Conservation (phyloP, 78 protist species). For the Trichosphaerium sp. region DNA sequence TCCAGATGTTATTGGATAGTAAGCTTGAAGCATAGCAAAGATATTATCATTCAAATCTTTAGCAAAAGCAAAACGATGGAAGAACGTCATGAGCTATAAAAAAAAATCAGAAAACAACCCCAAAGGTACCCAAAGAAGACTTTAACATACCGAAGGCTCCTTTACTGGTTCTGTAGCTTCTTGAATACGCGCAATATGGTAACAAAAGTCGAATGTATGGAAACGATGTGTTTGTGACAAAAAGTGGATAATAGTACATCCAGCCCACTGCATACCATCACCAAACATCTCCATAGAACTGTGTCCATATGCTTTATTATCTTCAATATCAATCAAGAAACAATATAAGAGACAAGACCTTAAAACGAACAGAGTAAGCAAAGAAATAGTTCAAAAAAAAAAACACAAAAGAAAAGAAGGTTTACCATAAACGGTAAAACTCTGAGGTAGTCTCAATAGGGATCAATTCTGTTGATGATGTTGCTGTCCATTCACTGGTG, state of each 20-base stretch:
- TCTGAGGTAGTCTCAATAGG: constrained; percentile 39
- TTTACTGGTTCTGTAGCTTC: constrained; percentile 43
- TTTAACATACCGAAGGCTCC: constrained; percentile 17
- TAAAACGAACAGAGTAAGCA: background rate
- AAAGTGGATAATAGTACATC: constrained; percentile 55
- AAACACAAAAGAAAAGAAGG: constrained; percentile 3
- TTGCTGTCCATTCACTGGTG: constrained; percentile 54
- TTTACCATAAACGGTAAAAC: constrained; percentile 73
- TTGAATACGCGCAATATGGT: constrained; percentile 54
- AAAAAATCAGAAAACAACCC: too few relatives aligned
- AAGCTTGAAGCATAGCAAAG: constrained; percentile 27
- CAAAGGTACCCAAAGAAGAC: too few relatives aligned
- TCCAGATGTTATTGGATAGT: constrained; percentile 31
- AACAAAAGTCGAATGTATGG: constrained; percentile 53
- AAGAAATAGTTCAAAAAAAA: background rate
- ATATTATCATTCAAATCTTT: constrained; percentile 41
- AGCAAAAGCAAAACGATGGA: constrained; percentile 14
- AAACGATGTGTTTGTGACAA: constrained; percentile 54
- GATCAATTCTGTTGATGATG: too few relatives aligned
- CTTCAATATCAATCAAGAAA: background rate
- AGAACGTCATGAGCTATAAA: constrained; percentile 25
- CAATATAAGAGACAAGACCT: background rate
- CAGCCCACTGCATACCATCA: constrained; percentile 73
- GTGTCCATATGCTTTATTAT: too few relatives aligned
- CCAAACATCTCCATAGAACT: constrained; percentile 57